Base-by-base conservation (phyloP, 1,284 basidiomycete species). In the Trichosporon inkin region DNA sequence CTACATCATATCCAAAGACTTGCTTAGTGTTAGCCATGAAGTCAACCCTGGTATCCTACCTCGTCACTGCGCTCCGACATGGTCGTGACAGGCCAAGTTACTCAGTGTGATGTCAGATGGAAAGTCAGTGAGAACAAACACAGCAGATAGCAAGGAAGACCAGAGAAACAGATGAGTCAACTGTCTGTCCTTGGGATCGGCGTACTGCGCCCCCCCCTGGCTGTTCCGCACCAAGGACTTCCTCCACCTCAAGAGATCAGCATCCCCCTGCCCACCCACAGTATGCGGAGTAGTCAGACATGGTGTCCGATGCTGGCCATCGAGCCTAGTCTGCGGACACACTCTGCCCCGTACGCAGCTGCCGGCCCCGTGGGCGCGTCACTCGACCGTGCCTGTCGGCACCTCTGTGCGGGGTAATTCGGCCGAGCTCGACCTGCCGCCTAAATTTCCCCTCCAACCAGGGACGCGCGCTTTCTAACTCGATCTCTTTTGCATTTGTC, bases 11-110 rank as follows among this genome's bases (percentile, higher is more conserved):
- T 34, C 66, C 66, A 36, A 56, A 64, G 39, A 62, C 56, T 32
- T 20, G 38, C 14, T 59, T 14, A 10, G 19, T 24, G 36, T 24
- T 41, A 47, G 36, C 16, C 36, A 8, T 17, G 1, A 14, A 11
- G 7, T 62, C 17, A 8, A 3, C 69, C 63, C 44, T 5, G 4
- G 28, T 4, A 8, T 8, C 28, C 5, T 32, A 71, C 71, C 28
- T 69, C 68, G 24, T 69, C 64, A 17, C 64, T 68, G 55, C 67
- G 62, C 34, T 72, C 71, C n/a, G 71, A 71, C 71, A 72, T 72
- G 16, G 22, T 63, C 11, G 32, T 6, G 35, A 20, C 40, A 10
- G 35, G 40, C 38, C 37, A 20, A 53, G 37, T 34, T 19, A 41
- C 34, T 17, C 20, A 55, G 55, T 37, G 40, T 13, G 47, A 17